Evolutionary conservation across 1,139 yeast genomes (phyloP).

Genomic region (Pichia inconspicua): DNA sequence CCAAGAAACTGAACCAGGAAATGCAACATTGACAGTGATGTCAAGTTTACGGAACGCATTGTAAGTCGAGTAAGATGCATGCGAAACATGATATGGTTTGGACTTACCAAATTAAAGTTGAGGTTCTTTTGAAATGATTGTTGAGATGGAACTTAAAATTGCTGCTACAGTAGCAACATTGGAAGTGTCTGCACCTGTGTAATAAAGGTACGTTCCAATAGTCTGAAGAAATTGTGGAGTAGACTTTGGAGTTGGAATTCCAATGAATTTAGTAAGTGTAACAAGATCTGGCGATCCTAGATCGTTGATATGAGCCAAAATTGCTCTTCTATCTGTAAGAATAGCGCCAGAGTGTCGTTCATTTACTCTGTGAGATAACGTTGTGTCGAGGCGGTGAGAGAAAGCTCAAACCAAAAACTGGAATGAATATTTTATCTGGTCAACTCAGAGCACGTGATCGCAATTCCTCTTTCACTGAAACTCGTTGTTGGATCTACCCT

Average conservation of each 20-base stretch:
- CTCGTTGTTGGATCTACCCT: no score
- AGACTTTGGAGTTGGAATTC: slow-evolving; percentile 28
- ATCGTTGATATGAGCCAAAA: slow-evolving; percentile 41
- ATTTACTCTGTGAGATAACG: slow-evolving; percentile 40
- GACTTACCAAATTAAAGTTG: slow-evolving; percentile 53
- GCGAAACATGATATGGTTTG: slow-evolving; percentile 49
- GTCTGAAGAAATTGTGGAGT: slow-evolving; percentile 28
- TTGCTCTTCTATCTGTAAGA: slow-evolving; percentile 44
- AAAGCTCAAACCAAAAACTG: no score
- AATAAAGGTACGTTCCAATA: slow-evolving; percentile 45
- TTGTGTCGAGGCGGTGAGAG: no score
- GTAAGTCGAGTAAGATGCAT: slow-evolving; percentile 54
- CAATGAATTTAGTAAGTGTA: slow-evolving; percentile 39
- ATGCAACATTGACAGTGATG: slow-evolving; percentile 58
- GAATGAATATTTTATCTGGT: no score
- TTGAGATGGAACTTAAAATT: slow-evolving; percentile 45
- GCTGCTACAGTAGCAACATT: slow-evolving; percentile 55
- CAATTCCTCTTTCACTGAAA: no score
- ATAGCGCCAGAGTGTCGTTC: slow-evolving; percentile 47
- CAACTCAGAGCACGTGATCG: no score
- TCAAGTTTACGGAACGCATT: slow-evolving; percentile 65
- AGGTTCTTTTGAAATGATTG: slow-evolving; percentile 39
- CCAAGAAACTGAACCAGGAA: slow-evolving; percentile 47
- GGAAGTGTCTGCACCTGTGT: slow-evolving; percentile 51
- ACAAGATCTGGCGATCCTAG: slow-evolving; percentile 56